These are phyloP conservation scores for Clausena lansium DNA, from an alignment of 345 rosid species.

Conservation along the genomic window DNA sequence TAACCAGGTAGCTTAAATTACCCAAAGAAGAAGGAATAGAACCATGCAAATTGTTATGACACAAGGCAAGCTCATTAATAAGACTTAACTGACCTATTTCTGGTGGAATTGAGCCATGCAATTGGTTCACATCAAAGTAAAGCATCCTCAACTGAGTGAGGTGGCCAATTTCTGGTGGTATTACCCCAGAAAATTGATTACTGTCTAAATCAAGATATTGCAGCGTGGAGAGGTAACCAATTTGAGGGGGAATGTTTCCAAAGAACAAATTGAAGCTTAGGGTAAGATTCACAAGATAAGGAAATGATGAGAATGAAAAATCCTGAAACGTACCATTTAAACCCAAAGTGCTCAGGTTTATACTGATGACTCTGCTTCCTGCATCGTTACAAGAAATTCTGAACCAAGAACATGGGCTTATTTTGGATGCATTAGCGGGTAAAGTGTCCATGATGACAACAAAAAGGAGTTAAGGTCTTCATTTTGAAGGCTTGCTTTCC, in stretches of 20 bases:
- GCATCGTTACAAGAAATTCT: constrained; percentile 17
- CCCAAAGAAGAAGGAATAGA: no score
- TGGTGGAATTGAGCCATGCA: no score
- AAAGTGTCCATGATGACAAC: background rate
- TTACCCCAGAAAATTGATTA: constrained; percentile 12
- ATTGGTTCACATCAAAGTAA: no score
- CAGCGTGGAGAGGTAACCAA: constrained; percentile 23
- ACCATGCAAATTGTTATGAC: no score
- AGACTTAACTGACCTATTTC: no score
- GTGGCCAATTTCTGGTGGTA: constrained; percentile 19
- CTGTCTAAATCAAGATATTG: constrained; percentile 5
- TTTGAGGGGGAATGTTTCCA: background rate
- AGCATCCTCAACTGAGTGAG: background rate
- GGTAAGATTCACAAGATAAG: constrained; percentile 20
- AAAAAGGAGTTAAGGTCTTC: no score
- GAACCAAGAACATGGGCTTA: constrained; percentile 12
- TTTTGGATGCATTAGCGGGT: background rate
- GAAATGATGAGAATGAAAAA: constrained; percentile 26
- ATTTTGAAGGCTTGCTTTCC: background rate
- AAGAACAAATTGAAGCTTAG: constrained; percentile 22
- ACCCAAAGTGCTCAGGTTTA: constrained; percentile 21
- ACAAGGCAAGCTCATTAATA: no score
- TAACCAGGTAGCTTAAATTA: no score
- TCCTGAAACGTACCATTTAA: constrained; percentile 24
- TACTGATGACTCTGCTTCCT: background rate